Percentiles rank a stretch among this genome's conserved stretches.
phyloP scores from a whole-genome alignment of 1,284 basidiomycete species.

The Leucoagaricus sp. region DNA sequence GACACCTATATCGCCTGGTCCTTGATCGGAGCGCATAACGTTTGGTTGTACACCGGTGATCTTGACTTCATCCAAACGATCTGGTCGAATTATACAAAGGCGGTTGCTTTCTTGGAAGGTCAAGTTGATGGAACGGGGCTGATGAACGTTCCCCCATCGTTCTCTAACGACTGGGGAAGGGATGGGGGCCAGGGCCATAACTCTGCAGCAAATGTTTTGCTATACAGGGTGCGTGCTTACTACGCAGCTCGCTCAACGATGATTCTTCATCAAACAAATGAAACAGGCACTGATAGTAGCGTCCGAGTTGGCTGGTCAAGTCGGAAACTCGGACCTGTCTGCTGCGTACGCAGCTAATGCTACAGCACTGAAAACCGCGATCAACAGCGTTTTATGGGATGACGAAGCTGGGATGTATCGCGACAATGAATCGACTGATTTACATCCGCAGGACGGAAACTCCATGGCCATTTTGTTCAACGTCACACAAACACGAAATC shows the following conservation, averaged over 20 bases:
- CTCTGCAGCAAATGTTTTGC: slow-evolving; percentile 48
- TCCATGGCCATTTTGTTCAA: slow-evolving; percentile 53
- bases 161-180: slow-evolving; percentile 49
- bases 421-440: slow-evolving; percentile 20
- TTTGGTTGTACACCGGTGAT: slow-evolving; percentile 38
- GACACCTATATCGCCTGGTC: slow-evolving; percentile 30
- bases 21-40: slow-evolving; percentile 25
- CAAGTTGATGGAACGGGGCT: slow-evolving; percentile 48
- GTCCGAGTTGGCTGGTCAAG: slow-evolving; percentile 44
- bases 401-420: slow-evolving; percentile 9
- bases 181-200: slow-evolving; percentile 49
- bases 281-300: slow-evolving; percentile 46
- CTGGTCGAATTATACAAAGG: slow-evolving; percentile 55
- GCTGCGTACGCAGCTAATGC: slow-evolving; percentile 41
- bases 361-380: slow-evolving; percentile 40
- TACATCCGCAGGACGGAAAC: slow-evolving; percentile 54
- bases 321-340: slow-evolving; percentile 38
- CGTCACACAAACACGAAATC: slow-evolving; percentile 40
- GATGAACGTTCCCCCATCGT: slow-evolving; percentile 45
- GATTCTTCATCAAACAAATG: not conserved
- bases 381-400: slow-evolving; percentile 31
- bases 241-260: not conserved
- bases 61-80: slow-evolving; percentile 40
- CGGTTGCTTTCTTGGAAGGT: slow-evolving; percentile 43
- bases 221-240: slow-evolving; percentile 38